A percentile compares a stretch with the other conserved stretches of the same genome.
These are phyloP conservation scores for Globisporangium lucens DNA, from an alignment of 352 stramenopile genomes.

Conservation along the genomic window DNA sequence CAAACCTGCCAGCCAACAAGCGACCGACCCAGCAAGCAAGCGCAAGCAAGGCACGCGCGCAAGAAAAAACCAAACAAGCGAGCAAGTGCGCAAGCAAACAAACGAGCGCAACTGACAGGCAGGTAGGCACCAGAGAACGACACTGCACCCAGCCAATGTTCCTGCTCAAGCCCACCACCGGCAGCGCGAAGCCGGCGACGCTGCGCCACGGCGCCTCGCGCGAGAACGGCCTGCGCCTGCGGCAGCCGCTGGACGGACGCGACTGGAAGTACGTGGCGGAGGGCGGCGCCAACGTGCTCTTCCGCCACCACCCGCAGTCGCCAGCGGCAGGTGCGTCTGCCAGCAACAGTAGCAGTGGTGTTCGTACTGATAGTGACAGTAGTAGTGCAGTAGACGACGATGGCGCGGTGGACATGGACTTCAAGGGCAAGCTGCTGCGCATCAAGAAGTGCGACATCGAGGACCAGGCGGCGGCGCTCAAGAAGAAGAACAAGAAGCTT, in stretches of 20 bases:
- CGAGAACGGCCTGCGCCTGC: slow-evolving; percentile 15
- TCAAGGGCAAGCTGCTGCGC: slow-evolving; percentile 75
- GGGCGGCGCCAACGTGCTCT: slow-evolving; percentile 83
- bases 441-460: slow-evolving; percentile 81
- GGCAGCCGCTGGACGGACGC: slow-evolving; percentile 27
- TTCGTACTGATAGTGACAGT: background rate
- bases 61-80: slow-evolving; percentile 3
- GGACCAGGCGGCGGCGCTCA: slow-evolving; percentile 19
- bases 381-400: background rate
- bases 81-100: background rate
- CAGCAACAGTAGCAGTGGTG: background rate
- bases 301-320: slow-evolving; percentile 53
- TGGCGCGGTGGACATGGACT: slow-evolving; percentile 23
- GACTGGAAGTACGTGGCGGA: slow-evolving; percentile 89
- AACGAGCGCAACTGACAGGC: background rate
- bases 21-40: background rate
- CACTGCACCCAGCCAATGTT: slow-evolving; percentile 32
- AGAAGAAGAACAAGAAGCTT: slow-evolving; percentile 21
- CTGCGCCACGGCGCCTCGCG: background rate
- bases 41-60: no score
- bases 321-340: background rate
- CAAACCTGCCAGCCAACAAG: background rate
- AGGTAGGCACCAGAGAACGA: background rate
- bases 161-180: slow-evolving; percentile 37
- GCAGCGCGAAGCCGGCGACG: background rate